phyloP scores from a whole-genome alignment of 129 eudicot genomes.

The Saussurea involucrata region DNA sequence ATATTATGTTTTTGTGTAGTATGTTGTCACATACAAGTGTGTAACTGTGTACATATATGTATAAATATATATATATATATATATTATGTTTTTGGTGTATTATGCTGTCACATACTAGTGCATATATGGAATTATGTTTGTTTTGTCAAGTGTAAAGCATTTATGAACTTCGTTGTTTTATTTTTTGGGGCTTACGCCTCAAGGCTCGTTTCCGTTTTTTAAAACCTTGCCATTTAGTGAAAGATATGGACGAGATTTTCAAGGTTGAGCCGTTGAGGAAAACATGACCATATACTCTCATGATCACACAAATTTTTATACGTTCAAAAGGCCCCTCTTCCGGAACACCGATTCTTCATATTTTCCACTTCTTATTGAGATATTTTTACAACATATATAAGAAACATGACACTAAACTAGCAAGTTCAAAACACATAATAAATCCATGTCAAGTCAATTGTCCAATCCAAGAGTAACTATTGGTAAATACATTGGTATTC shows the following conservation, averaged over 20 bases:
- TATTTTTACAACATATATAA: not conserved
- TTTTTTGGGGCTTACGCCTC: too few relatives aligned
- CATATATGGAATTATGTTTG: too few relatives aligned
- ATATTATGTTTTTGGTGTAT: too few relatives aligned
- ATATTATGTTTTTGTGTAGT: too few relatives aligned
- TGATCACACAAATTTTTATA: conserved; percentile 1
- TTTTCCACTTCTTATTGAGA: conserved; percentile 5
- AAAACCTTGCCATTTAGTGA: not conserved
- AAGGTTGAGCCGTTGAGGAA: not conserved
- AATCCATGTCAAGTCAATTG: not conserved
- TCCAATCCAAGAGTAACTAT: not conserved
- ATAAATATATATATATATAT: too few relatives aligned
- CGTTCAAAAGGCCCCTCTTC: not conserved
- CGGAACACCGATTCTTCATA: not conserved
- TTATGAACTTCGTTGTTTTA: too few relatives aligned
- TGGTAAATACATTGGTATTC: not conserved
- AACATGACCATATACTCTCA: not conserved
- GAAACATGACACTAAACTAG: not conserved
- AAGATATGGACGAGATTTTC: not conserved
- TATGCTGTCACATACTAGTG: too few relatives aligned
- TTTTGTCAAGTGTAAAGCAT: too few relatives aligned
- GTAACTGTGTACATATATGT: too few relatives aligned
- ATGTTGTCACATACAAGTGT: too few relatives aligned
- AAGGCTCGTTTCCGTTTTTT: too few relatives aligned
- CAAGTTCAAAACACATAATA: not conserved